Percentiles rank a stretch among this genome's conserved stretches.
phyloP scores from a whole-genome alignment of 1,284 basidiomycete genomes.

The Leccinum ponderosum region DNA sequence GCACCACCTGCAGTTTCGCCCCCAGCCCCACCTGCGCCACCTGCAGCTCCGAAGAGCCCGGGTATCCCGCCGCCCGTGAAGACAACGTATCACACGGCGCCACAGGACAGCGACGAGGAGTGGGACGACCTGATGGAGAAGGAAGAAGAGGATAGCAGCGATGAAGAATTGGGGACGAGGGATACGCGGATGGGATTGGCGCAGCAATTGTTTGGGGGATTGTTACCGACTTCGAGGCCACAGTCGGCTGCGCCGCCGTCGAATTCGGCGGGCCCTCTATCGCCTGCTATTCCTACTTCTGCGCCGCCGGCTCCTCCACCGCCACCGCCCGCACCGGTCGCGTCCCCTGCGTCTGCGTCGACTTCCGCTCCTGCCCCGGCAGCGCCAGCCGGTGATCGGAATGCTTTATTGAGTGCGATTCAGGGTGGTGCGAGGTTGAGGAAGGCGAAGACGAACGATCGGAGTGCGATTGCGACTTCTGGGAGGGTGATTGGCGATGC shows the following conservation, averaged over 20 bases:
- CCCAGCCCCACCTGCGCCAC: constrained; percentile 18
- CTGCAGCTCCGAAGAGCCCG: constrained; percentile 41
- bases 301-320: constrained; percentile 36
- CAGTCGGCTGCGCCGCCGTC: constrained; percentile 37
- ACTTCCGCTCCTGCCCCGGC: constrained; percentile 25
- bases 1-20: constrained; percentile 34
- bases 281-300: constrained; percentile 26
- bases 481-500: constrained; percentile 81
- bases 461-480: constrained; percentile 66
- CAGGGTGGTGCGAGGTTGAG: constrained; percentile 76
- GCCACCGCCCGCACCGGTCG: constrained; percentile 33
- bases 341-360: constrained; percentile 25
- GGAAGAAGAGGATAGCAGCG: constrained; percentile 70
- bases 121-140: constrained; percentile 86
- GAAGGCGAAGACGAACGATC: constrained; percentile 85
- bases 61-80: constrained; percentile 49
- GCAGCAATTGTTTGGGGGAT: constrained; percentile 72
- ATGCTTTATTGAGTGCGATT: constrained; percentile 81
- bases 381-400: constrained; percentile 50
- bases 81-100: constrained; percentile 60
- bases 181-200: constrained; percentile 73
- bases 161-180: constrained; percentile 77
- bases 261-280: constrained; percentile 25
- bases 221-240: constrained; percentile 49
- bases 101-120: constrained; percentile 66